Percentiles rank a stretch among this genome's conserved stretches.
These are phyloP conservation scores for Jamesozyma hellenica DNA, from an alignment of 805 yeast genomes.

Conservation along the genomic window DNA sequence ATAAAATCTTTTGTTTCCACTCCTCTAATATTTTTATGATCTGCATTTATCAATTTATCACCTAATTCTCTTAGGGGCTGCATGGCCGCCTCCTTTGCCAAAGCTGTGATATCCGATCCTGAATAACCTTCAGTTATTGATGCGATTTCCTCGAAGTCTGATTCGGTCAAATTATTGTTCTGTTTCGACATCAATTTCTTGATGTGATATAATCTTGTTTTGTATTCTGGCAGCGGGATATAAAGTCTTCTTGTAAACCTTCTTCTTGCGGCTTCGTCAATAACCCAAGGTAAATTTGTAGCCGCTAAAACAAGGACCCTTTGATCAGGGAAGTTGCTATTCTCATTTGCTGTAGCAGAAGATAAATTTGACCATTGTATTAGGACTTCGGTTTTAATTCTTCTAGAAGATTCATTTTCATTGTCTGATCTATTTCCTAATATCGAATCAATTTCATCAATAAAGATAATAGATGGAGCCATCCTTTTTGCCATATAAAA, in stretches of 20 bases:
- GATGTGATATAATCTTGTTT: constrained; percentile 69
- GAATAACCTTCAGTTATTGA: constrained; percentile 74
- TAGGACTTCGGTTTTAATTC: constrained; percentile 87
- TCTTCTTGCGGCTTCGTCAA: constrained; percentile 94
- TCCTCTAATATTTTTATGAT: constrained; percentile 73
- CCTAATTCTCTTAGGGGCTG: constrained; percentile 89
- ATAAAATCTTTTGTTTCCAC: constrained; percentile 67
- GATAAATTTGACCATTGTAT: constrained; percentile 94
- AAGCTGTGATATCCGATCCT: constrained; percentile 88
- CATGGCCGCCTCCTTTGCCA: constrained; percentile 98
- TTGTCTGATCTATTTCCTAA: constrained; percentile 68
- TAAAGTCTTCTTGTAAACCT: constrained; percentile 87
- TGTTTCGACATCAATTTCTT: constrained; percentile 61
- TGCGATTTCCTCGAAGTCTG: constrained; percentile 53
- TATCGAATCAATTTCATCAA: constrained; percentile 91
- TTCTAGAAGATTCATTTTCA: constrained; percentile 80
- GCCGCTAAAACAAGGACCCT: constrained; percentile 89
- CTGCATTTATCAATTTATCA: constrained; percentile 58
- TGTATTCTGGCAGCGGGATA: constrained; percentile 86
- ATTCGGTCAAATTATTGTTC: constrained; percentile 50
- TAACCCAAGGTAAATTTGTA: constrained; percentile 93
- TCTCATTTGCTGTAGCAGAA: constrained; percentile 61
- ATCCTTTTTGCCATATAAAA: constrained; percentile 76
- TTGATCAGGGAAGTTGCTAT: constrained; percentile 31
- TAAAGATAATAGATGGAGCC: constrained; percentile 90